phyloP scores from a whole-genome alignment of 1,284 basidiomycete species.

The Ganoderma sp. region DNA sequence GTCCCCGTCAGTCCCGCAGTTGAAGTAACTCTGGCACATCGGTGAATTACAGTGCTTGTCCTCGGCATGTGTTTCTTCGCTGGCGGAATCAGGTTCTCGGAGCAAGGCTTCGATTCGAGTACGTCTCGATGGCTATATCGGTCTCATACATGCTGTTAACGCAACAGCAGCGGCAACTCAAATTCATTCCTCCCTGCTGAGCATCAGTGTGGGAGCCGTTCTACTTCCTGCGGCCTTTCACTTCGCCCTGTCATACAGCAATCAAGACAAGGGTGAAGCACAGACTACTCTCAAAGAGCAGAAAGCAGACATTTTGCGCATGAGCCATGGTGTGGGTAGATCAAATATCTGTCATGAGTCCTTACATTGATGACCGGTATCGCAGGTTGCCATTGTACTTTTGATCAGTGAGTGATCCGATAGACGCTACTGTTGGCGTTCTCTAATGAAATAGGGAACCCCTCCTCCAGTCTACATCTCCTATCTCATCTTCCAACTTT shows the following conservation, averaged over 20 bases:
- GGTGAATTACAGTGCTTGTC: conserved; percentile 44
- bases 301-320: conserved; percentile 66
- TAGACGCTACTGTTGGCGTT: neutral
- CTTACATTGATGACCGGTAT: neutral
- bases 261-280: conserved; percentile 31
- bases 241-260: conserved; percentile 56
- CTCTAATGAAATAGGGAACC: neutral
- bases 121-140: conserved; percentile 35
- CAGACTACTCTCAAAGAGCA: conserved; percentile 39
- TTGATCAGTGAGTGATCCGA: conserved; percentile 59
- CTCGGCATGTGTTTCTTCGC: conserved; percentile 84
- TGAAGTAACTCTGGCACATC: neutral
- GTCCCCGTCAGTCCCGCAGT: neutral
- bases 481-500: conserved; percentile 88
- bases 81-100: conserved; percentile 77
- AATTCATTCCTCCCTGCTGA: conserved; percentile 82
- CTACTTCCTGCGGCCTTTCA: conserved; percentile 82
- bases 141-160: neutral
- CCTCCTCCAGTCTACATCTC: conserved; percentile 62
- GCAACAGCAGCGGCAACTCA: conserved; percentile 68
- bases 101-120: conserved; percentile 80
- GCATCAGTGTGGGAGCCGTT: conserved; percentile 79
- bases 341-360: neutral
- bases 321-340: conserved; percentile 81
- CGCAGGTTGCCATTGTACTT: conserved; percentile 70